A percentile compares a stretch with the other conserved stretches of the same genome.
Evolutionary conservation across 768 basidiomycete species (phyloP).

Genomic region (Kwoniella botswanensis): DNA sequence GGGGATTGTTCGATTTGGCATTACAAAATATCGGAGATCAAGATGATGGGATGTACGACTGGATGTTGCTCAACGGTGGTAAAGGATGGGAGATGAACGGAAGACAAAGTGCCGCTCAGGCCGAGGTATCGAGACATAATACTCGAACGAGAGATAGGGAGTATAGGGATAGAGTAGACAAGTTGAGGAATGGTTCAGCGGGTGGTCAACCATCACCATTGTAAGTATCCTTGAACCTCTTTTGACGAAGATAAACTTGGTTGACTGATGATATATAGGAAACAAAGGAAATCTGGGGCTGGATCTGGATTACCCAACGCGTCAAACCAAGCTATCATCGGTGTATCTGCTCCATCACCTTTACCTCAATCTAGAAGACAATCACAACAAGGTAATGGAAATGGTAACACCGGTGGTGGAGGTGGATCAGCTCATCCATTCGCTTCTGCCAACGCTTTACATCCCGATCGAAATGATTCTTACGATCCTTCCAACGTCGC

Average conservation of each 20-base stretch:
- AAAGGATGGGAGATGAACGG: conserved; percentile 90
- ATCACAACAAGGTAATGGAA: conserved; percentile 37
- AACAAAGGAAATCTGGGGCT: conserved; percentile 50
- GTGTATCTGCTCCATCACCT: conserved; percentile 54
- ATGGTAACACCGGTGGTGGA: background rate
- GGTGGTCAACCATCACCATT: conserved; percentile 43
- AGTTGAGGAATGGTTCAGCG: conserved; percentile 40
- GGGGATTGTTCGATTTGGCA: conserved; percentile 92
- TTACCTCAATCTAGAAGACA: conserved; percentile 52
- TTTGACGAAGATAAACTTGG: background rate
- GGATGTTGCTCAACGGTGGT: conserved; percentile 90
- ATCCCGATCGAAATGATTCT: conserved; percentile 36
- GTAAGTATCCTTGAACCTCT: conserved; percentile 31
- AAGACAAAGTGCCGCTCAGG: conserved; percentile 44
- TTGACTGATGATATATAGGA: conserved; percentile 28
- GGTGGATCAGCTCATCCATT: conserved; percentile 46
- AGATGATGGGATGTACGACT: conserved; percentile 94
- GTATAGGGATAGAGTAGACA: conserved; percentile 50
- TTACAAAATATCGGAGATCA: conserved; percentile 87
- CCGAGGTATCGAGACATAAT: conserved; percentile 47
- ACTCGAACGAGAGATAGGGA: conserved; percentile 53
- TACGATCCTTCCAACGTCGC: conserved; percentile 54
- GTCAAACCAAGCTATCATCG: conserved; percentile 56
- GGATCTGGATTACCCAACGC: conserved; percentile 50
- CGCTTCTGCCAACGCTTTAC: conserved; percentile 37